Evolutionary conservation across 192 early-diverging fungal species (phyloP), one percentile per base, ranked within the genome.

Genomic region (Backusella morwellensis): DNA sequence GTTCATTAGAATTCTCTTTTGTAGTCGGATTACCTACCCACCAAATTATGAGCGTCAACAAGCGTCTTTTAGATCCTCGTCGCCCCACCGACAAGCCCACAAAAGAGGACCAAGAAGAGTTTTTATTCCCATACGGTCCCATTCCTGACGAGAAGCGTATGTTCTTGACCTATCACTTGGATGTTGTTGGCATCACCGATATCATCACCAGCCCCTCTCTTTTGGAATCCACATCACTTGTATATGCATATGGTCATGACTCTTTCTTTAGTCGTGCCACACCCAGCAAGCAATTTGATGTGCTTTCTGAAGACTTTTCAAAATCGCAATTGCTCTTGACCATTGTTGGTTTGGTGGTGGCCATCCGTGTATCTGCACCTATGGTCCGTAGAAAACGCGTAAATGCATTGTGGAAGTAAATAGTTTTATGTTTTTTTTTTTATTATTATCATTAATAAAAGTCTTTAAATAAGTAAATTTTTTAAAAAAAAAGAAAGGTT

Each of bases 151-250:
- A 96, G 63, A 90, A 92, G 4, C 87, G 89, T 35, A 88, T 92
- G 35, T 91, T 94, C n/a, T 87, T 94, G 44, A 91, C 92, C 15
- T 95, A 99, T 85, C 36, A 85, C 67, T 80, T 90, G 38, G 79
- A 88, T 71, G 88, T 98, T 29, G 81, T 85, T 6, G 92, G 93
- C 1, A 88, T 96, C 75, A 74, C 79, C 14, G 79, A 81, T 23
- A 95, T 99, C 70, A 77, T 82, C 34, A 91, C 94, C 9, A 79
- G 91, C 15, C 93, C 96, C 1, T 90, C 97, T 21, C 81, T 91
- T 50, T 82, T 99, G 35, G 98, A 99, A 85, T 98, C 96, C 23
- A 99, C 98, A 7, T 91, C 96, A 15, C 84, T 99, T 40, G 93
- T 97, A 9, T 83, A 92, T 19, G 91, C 93, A 0, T 98, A 92